These are phyloP conservation scores for Athelia psychrophila DNA, from an alignment of 1,284 basidiomycete species.

Conservation along the genomic window DNA sequence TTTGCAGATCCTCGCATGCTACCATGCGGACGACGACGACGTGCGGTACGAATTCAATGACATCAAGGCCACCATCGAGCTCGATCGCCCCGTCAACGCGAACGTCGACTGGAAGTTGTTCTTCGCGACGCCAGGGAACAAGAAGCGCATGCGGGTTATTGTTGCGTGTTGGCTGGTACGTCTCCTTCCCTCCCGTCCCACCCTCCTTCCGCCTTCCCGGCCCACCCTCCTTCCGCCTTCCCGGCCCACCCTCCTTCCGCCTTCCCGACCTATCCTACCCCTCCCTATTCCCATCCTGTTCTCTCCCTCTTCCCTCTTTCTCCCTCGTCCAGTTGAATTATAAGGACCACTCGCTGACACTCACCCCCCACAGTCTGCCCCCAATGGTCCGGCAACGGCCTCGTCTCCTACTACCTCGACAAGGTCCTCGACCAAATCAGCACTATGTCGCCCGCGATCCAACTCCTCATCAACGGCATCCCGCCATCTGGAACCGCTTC, in stretches of 20 bases:
- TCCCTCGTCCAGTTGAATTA: no score
- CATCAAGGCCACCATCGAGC: slow-evolving; percentile 70
- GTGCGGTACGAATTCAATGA: slow-evolving; percentile 72
- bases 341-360: no score
- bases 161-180: slow-evolving; percentile 64
- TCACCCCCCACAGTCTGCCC: slow-evolving; percentile 78
- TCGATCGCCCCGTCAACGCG: slow-evolving; percentile 48
- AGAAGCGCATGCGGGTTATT: slow-evolving; percentile 67
- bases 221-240: no score
- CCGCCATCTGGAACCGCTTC: slow-evolving; percentile 73
- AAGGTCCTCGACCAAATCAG: slow-evolving; percentile 71
- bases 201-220: no score
- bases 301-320: no score
- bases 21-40: slow-evolving; percentile 71
- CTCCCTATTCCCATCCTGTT: no score
- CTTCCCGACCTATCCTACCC: no score
- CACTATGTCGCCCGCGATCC: slow-evolving; percentile 56
- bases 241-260: no score
- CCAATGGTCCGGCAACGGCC: no score
- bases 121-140: slow-evolving; percentile 57
- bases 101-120: slow-evolving; percentile 64
- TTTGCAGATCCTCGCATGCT: slow-evolving; percentile 63
- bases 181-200: no score
- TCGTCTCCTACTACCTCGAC: slow-evolving; percentile 75
- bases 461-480: slow-evolving; percentile 72